These are phyloP conservation scores for Dothidotthia symphoricarpi DNA, from an alignment of 2,329 filamentous ascomycete genomes.

Conservation along the genomic window DNA sequence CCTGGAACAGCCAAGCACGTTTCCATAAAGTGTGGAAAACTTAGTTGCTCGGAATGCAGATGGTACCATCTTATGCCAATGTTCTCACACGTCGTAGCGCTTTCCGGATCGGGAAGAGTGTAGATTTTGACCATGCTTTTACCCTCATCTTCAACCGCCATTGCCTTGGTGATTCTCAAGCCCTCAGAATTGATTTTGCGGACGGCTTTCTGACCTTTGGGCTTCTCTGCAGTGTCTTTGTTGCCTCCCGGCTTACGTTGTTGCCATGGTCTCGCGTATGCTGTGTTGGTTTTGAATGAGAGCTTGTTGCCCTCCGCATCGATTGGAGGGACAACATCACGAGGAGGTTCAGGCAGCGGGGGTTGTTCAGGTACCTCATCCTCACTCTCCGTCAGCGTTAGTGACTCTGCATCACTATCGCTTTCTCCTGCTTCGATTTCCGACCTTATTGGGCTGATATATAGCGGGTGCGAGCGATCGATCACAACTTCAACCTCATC, in stretches of 20 bases:
- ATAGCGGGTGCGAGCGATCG: neutral
- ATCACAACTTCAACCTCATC: neutral
- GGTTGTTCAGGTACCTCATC: conserved; percentile 1
- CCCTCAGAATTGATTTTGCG: conserved; percentile 18
- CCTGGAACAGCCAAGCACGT: conserved; percentile 23
- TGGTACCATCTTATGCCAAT: conserved; percentile 30
- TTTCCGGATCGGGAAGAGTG: conserved; percentile 24
- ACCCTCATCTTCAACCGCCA: conserved; percentile 13
- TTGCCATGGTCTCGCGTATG: neutral
- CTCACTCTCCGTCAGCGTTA: neutral
- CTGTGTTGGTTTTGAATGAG: conserved; percentile 20
- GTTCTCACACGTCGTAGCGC: conserved; percentile 2
- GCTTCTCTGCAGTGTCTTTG: neutral
- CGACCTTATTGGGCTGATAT: neutral
- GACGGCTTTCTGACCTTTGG: neutral
- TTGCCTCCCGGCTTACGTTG: neutral
- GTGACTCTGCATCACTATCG: conserved; percentile 1
- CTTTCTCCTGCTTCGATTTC: neutral
- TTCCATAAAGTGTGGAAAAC: conserved; percentile 27
- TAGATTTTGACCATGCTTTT: conserved; percentile 22
- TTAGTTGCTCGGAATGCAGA: conserved; percentile 18
- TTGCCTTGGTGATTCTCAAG: conserved; percentile 26
- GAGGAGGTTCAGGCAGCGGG: neutral
- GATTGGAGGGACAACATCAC: conserved; percentile 6
- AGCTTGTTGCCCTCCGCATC: conserved; percentile 27